Conservation (phyloP, 345 rosid genomes). For the Populus alba region DNA sequence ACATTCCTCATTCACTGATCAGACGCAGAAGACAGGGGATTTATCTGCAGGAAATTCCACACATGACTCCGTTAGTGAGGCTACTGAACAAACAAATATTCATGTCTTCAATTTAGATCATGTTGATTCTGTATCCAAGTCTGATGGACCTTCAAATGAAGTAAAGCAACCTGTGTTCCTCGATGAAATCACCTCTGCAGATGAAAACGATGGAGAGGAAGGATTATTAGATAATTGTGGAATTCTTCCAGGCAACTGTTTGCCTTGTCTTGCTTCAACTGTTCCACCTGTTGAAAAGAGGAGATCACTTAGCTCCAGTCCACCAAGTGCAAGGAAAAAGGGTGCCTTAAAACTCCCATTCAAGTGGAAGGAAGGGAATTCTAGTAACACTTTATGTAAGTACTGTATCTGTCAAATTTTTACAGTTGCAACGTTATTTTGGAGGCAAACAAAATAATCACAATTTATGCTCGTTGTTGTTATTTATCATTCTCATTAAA, state of each 20-base stretch:
- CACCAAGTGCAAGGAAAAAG: slow-evolving; percentile 32
- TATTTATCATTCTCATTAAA: not conserved
- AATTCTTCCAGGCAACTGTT: slow-evolving; percentile 31
- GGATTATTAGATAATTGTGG: slow-evolving; percentile 33
- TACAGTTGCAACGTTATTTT: not conserved
- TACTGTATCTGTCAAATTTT: not conserved
- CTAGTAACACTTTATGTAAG: slow-evolving; percentile 23
- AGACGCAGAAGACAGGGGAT: slow-evolving; percentile 41
- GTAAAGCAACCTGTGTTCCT: slow-evolving; percentile 49
- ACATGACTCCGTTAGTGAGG: slow-evolving; percentile 27
- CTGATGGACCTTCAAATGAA: slow-evolving; percentile 17
- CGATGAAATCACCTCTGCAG: slow-evolving; percentile 46
- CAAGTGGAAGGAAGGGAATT: slow-evolving; percentile 32
- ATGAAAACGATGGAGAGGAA: slow-evolving; percentile 23
- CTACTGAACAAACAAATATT: slow-evolving; percentile 24
- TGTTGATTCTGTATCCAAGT: slow-evolving; percentile 27
- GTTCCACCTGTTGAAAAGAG: slow-evolving; percentile 30
- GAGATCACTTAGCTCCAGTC: slow-evolving; percentile 30
- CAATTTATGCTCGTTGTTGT: not conserved
- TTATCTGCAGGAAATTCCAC: slow-evolving; percentile 37
- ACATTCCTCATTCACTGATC: slow-evolving; percentile 28
- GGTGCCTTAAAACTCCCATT: slow-evolving; percentile 25
- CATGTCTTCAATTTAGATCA: slow-evolving; percentile 30
- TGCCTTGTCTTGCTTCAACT: slow-evolving; percentile 34
- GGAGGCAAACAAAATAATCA: not conserved